These are phyloP conservation scores for Jasminum sambac DNA, from an alignment of 257 asterid genomes.

Conservation along the genomic window DNA sequence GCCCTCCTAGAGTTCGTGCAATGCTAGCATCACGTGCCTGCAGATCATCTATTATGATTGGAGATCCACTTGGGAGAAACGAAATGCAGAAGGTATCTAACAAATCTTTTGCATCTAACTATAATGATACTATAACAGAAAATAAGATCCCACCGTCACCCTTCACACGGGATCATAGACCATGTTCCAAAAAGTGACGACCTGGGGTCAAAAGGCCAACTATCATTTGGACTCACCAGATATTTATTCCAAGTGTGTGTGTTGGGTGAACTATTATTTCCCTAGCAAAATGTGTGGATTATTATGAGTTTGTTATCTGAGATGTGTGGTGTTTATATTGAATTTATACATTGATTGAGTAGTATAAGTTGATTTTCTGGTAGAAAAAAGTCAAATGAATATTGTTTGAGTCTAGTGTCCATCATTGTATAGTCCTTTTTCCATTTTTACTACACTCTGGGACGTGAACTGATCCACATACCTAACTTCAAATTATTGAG, in stretches of 20 bases:
- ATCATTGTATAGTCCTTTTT: too few species aligned
- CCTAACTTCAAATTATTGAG: background rate
- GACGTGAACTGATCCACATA: background rate
- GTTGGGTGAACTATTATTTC: too few species aligned
- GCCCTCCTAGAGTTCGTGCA: slow-evolving; percentile 88
- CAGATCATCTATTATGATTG: slow-evolving; percentile 87
- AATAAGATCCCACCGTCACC: background rate
- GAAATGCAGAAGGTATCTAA: slow-evolving; percentile 82
- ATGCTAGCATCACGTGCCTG: slow-evolving; percentile 99
- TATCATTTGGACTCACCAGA: background rate
- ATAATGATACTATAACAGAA: background rate
- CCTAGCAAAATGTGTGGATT: too few species aligned
- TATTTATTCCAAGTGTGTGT: background rate
- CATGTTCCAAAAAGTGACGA: background rate
- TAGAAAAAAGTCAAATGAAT: too few species aligned
- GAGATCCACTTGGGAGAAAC: slow-evolving; percentile 83
- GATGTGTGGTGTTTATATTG: too few species aligned
- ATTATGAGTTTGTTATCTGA: too few species aligned
- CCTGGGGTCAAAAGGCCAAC: background rate
- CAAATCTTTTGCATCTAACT: background rate
- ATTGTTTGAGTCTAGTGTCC: too few species aligned
- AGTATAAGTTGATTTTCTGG: too few species aligned
- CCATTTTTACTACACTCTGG: too few species aligned
- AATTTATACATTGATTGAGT: too few species aligned
- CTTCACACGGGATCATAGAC: slow-evolving; percentile 1